A percentile compares a stretch with the other conserved stretches of the same genome.
phyloP scores from a whole-genome alignment of 2,329 filamentous ascomycete genomes.

The Colletotrichum sp. region DNA sequence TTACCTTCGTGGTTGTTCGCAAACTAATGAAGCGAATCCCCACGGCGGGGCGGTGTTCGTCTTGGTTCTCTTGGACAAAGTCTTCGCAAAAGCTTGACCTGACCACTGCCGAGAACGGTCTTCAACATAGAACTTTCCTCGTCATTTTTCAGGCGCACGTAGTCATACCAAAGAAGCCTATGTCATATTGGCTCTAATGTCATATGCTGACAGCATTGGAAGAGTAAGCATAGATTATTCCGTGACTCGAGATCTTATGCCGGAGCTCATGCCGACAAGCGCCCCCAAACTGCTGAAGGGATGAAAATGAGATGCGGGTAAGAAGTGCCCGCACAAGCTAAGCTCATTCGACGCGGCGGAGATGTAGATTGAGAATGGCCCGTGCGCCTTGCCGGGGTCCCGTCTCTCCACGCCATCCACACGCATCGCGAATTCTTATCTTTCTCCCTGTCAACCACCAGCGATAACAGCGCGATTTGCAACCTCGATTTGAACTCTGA shows the following conservation, averaged over 20 bases:
- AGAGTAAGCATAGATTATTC: not conserved
- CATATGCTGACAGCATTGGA: not conserved
- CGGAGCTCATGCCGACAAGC: not conserved
- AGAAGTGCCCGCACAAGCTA: not conserved
- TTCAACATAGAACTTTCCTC: not conserved
- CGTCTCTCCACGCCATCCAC: slow-evolving; percentile 17
- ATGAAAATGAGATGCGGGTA: not conserved
- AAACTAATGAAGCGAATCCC: not conserved
- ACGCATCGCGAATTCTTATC: slow-evolving; percentile 18
- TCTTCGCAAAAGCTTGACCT: slow-evolving; percentile 17
- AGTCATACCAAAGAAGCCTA: not conserved
- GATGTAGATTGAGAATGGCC: not conserved
- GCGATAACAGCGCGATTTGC: slow-evolving; percentile 11
- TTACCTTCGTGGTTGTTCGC: fast-evolving
- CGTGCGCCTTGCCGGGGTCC: not conserved
- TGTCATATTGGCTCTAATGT: fast-evolving
- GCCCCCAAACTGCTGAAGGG: not conserved
- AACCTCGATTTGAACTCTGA: not conserved
- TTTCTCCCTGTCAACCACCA: slow-evolving; percentile 5
- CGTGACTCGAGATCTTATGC: not conserved
- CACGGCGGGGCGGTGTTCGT: not conserved
- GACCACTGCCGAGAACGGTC: not conserved
- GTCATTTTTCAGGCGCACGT: not conserved
- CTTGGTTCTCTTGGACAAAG: slow-evolving; percentile 14
- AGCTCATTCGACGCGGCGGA: not conserved